Percentiles rank a stretch among this genome's conserved stretches.
Evolutionary conservation across 768 basidiomycete species (phyloP).

Genomic region (Collybia nuda): DNA sequence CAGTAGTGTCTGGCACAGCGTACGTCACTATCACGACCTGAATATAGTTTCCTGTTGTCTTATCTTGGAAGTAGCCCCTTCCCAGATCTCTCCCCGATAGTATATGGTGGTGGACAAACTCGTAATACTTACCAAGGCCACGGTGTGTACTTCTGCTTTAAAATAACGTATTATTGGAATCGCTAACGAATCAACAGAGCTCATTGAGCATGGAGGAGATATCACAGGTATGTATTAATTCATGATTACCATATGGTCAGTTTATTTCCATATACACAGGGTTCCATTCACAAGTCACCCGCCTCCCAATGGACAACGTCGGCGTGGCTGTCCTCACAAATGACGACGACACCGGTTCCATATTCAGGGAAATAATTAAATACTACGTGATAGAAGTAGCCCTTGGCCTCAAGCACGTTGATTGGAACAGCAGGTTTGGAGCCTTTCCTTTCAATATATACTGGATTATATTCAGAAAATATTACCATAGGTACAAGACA

Average conservation of each 20-base stretch:
- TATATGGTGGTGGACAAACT: conserved; percentile 28
- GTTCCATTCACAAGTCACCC: conserved; percentile 11
- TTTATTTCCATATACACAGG: conserved; percentile 5
- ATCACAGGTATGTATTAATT: conserved; percentile 5
- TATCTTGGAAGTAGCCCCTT: conserved; percentile 4
- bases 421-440: conserved; percentile 14
- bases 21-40: not conserved
- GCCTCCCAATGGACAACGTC: conserved; percentile 17
- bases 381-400: conserved; percentile 18
- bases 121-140: conserved; percentile 23
- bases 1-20: conserved; percentile 14
- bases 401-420: conserved; percentile 16
- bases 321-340: conserved; percentile 21
- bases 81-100: conserved; percentile 19
- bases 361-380: conserved; percentile 14
- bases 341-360: conserved; percentile 14
- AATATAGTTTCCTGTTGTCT: not conserved
- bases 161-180: not conserved
- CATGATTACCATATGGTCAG: not conserved
- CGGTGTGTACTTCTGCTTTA: conserved; percentile 8
- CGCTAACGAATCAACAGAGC: not conserved
- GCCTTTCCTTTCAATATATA: not conserved
- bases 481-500: conserved; percentile 2
- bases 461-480: not conserved
- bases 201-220: conserved; percentile 19